Base-by-base conservation (phyloP, 495 filamentous ascomycete species). In the Aspergillus olivimuriae region DNA sequence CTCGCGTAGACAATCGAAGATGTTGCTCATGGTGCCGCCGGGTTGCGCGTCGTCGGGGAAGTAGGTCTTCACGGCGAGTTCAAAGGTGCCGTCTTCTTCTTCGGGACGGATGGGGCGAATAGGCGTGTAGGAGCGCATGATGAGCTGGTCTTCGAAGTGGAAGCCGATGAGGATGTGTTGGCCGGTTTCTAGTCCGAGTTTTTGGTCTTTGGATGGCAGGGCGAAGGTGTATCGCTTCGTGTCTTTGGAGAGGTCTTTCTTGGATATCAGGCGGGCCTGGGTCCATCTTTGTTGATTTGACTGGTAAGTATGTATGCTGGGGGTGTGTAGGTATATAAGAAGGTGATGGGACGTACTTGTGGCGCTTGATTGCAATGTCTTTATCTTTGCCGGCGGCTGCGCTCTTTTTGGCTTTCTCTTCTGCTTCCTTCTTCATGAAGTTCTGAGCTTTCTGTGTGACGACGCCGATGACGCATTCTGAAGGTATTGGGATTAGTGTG, bases 121-220 rank as follows among this genome's bases (percentile, higher is more conserved):
- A n/a, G 70, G 70, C 1, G 68, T 72, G 53, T 70, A 74, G 0
- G 63, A 60, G 10, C 70, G 52, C 11, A 62, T 50, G n/a, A 72
- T 58, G 3, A 57, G 38, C 30, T 61, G 55, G 19, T 67, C 70
- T 37, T 62, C 43, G 20, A 72, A 59, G 19, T 58, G 52, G 16
- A 65, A 61, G 3, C 57, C 56, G 19, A 74, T 55, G 8, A 57
- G 58, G n/a, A 74, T 41, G 42, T 74, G 68, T 41, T 72, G 69
- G 17, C 69, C 66, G 8, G 53, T 67, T 11, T 62, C 62, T 1
- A 73, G 56, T 6, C 72, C 69, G 1, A 75, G 56, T 3, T 61
- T 56, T 15, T 55, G 46, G 11, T 53, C 22, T 1, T 51, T 16
- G 8, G 47, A 47, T 3, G 70, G 69, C 4, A 75, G 57, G 14